Conservation (phyloP, 768 basidiomycete species). For the Psilocybe cubensis region DNA sequence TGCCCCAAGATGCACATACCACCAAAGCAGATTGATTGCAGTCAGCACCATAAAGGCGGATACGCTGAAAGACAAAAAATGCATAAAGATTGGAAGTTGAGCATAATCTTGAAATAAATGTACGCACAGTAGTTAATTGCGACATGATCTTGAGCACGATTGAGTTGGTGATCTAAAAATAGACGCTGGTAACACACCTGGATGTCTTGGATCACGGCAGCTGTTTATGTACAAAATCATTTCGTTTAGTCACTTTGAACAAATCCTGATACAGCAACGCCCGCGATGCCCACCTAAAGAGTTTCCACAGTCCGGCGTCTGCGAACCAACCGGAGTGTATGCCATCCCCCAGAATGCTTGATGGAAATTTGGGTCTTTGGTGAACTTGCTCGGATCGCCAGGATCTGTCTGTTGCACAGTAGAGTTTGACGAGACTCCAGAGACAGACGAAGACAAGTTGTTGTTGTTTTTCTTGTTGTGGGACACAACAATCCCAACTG, state of each 20-base stretch:
- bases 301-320: conserved; percentile 71
- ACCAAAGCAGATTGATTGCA: conserved; percentile 83
- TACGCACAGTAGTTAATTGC: conserved; percentile 71
- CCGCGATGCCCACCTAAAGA: conserved; percentile 36
- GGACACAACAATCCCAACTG: conserved; percentile 61
- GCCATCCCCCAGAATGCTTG: conserved; percentile 86
- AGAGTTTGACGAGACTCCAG: conserved; percentile 8
- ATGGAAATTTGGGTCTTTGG: conserved; percentile 66
- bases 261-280: neutral
- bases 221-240: conserved; percentile 30
- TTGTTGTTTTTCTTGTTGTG: conserved; percentile 35
- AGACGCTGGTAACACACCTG: conserved; percentile 46
- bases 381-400: conserved; percentile 80
- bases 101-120: conserved; percentile 1
- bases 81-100: neutral
- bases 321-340: conserved; percentile 81
- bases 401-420: conserved; percentile 37
- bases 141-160: conserved; percentile 65
- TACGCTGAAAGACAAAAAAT: conserved; percentile 39
- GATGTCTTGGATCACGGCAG: conserved; percentile 67
- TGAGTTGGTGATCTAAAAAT: neutral
- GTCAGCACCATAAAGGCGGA: conserved; percentile 87
- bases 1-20: conserved; percentile 38
- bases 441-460: conserved; percentile 17
- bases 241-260: neutral